A percentile compares a stretch with the other conserved stretches of the same genome.
These are phyloP conservation scores for Suillus hirtellus DNA, from an alignment of 768 basidiomycete species.

Conservation along the genomic window DNA sequence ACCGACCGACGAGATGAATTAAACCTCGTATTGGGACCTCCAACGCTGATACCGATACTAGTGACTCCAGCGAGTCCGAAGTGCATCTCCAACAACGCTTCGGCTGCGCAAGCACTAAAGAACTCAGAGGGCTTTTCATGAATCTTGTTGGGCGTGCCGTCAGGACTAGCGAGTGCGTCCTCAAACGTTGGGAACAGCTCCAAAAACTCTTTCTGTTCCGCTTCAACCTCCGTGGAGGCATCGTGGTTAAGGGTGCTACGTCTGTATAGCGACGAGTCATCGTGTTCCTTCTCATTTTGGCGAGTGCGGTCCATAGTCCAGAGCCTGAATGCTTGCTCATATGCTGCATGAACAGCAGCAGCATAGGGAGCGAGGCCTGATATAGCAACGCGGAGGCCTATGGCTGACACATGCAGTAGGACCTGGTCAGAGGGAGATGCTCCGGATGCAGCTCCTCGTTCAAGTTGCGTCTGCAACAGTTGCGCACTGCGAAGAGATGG, in stretches of 20 bases:
- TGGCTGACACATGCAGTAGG: conserved; percentile 49
- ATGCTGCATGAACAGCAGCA: conserved; percentile 45
- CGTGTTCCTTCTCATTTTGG: conserved; percentile 61
- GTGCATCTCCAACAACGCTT: conserved; percentile 50
- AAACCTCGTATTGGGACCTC: conserved; percentile 27
- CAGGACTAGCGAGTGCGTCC: conserved; percentile 43
- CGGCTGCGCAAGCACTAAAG: conserved; percentile 29
- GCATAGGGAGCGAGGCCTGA: conserved; percentile 8
- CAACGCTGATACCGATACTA: not conserved
- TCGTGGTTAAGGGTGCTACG: conserved; percentile 53
- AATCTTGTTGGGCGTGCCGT: conserved; percentile 9
- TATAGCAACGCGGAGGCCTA: conserved; percentile 31
- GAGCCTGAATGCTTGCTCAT: conserved; percentile 72
- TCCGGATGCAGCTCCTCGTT: conserved; percentile 26
- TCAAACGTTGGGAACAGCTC: conserved; percentile 86
- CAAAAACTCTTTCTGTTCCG: conserved; percentile 83
- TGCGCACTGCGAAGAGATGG: conserved; percentile 51
- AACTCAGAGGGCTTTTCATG: conserved; percentile 15
- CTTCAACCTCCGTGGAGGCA: conserved; percentile 64
- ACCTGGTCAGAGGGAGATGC: conserved; percentile 42
- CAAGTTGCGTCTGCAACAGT: conserved; percentile 31
- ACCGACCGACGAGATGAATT: conserved; percentile 33
- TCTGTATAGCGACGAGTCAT: conserved; percentile 77
- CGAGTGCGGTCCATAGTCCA: conserved; percentile 83
- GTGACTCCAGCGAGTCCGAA: conserved; percentile 38